A percentile compares a stretch with the other conserved stretches of the same genome.
These are phyloP conservation scores for Penicillium hesseltinei DNA, from an alignment of 2,329 filamentous ascomycete species.

Conservation along the genomic window DNA sequence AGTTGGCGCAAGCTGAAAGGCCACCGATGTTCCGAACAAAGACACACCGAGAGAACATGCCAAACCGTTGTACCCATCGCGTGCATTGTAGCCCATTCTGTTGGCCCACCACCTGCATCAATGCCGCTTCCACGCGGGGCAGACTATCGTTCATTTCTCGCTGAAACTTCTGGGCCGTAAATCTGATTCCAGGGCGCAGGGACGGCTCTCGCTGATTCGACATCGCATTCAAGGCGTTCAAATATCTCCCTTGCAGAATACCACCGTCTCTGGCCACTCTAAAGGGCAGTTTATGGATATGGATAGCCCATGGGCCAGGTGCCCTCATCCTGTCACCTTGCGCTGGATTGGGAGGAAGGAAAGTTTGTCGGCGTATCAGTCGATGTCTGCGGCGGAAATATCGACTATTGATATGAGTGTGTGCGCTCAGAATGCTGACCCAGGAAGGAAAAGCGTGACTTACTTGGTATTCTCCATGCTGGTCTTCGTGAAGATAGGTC, in stretches of 20 bases:
- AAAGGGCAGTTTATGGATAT: background rate
- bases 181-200: background rate
- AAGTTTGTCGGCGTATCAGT: background rate
- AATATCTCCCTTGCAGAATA: background rate
- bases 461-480: background rate
- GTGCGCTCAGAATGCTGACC: background rate
- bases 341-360: background rate
- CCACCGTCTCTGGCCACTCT: background rate
- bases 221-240: background rate
- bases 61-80: background rate
- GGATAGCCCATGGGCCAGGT: background rate
- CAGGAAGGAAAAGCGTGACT: background rate
- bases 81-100: background rate
- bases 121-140: background rate
- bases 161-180: background rate
- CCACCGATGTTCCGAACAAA: background rate
- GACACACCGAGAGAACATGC: background rate
- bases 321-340: background rate
- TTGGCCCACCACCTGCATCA: background rate
- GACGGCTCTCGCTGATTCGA: background rate
- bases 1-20: background rate
- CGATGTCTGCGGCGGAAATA: background rate
- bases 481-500: background rate
- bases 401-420: background rate
- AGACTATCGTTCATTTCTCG: background rate